Evolutionary conservation across 148 eudicot genomes (phyloP).

Genomic region (Rhododendron molle): DNA sequence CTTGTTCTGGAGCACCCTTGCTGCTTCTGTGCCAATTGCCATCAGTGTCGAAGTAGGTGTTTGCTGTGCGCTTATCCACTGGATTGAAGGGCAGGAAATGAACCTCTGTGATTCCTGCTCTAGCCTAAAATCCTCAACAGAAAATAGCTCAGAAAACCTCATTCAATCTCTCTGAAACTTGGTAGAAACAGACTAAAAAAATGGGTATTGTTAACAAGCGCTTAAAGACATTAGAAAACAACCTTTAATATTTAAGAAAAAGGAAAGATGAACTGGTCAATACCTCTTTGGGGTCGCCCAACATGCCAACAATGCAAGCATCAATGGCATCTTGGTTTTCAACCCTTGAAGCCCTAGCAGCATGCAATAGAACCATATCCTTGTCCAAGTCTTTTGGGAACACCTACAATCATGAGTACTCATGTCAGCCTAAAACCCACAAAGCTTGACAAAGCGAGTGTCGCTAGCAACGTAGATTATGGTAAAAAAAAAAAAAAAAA

Average conservation of each 20-base stretch:
- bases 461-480: not conserved
- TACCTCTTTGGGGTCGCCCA: conserved; percentile 73
- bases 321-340: conserved; percentile 88
- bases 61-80: conserved; percentile 76
- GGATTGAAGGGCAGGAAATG: conserved; percentile 84
- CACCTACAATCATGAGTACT: conserved; percentile 14
- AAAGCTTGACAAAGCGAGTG: not conserved
- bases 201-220: not conserved
- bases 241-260: not conserved
- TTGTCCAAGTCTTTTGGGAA: conserved; percentile 39
- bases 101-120: conserved; percentile 66
- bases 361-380: conserved; percentile 45
- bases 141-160: conserved; percentile 1
- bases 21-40: conserved; percentile 77
- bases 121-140: conserved; percentile 42
- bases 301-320: conserved; percentile 65
- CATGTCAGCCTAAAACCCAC: not conserved
- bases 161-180: not conserved
- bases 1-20: conserved; percentile 93
- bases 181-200: not conserved
- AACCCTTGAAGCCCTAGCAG: conserved; percentile 73
- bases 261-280: not conserved
- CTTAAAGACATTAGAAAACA: not conserved
- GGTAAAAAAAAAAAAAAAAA: not conserved
- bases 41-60: conserved; percentile 52